A percentile compares a stretch with the other conserved stretches of the same genome.
These are phyloP conservation scores for Ceratocystis lukuohia DNA, from an alignment of 2,329 filamentous ascomycete genomes.

Conservation along the genomic window DNA sequence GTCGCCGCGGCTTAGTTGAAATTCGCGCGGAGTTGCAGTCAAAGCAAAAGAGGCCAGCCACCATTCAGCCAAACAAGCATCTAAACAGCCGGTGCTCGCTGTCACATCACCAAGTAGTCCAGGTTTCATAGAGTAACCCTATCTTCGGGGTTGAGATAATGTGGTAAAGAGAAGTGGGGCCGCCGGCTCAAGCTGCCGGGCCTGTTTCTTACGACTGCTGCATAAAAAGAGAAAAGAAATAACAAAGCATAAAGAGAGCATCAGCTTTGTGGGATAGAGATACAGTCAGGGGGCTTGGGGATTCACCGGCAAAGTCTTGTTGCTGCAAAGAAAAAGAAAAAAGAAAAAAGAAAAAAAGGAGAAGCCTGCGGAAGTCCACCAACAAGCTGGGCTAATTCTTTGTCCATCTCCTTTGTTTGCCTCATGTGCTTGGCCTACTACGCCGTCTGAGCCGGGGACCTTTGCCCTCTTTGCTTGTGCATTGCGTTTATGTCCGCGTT, in stretches of 20 bases:
- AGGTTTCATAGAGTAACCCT: not conserved
- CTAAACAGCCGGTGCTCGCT: not conserved
- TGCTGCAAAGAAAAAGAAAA: not conserved
- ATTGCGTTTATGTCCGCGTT: not conserved
- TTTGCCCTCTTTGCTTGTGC: not conserved
- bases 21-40: not conserved
- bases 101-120: too few species aligned
- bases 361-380: not conserved
- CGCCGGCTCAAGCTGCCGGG: conserved; percentile 1
- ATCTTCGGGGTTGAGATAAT: not conserved
- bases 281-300: too few species aligned
- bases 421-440: not conserved
- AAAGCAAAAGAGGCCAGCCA: not conserved
- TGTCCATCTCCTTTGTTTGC: not conserved
- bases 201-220: not conserved
- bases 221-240: not conserved
- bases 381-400: not conserved
- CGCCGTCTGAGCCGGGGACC: not conserved
- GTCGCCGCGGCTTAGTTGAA: not conserved
- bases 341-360: not conserved
- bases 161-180: not conserved
- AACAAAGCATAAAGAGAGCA: too few species aligned
- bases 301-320: too few species aligned
- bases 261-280: too few species aligned
- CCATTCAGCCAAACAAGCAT: not conserved